Evolutionary conservation across 1,284 basidiomycete species (phyloP).

Genomic region (Fomitopsis betulina): DNA sequence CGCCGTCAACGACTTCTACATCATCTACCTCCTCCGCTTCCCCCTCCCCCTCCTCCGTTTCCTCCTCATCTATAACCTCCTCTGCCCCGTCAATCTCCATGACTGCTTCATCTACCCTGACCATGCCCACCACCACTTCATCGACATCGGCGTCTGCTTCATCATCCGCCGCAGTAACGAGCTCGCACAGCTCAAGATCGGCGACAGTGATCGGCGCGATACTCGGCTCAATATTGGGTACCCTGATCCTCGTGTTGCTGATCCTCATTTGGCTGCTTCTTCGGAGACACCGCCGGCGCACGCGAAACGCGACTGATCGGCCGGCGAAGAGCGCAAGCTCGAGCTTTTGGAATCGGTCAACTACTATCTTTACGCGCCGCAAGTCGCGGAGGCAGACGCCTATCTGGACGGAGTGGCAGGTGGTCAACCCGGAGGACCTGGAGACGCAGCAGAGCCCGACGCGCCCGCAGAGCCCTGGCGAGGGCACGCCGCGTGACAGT

Average conservation of each 20-base stretch:
- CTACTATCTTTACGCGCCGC: conserved; percentile 19
- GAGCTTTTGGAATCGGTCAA: conserved; percentile 28
- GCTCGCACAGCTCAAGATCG: conserved; percentile 23
- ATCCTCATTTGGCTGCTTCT: conserved; percentile 47
- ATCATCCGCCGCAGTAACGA: conserved; percentile 17
- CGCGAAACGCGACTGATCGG: conserved; percentile 9
- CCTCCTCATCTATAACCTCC: neutral
- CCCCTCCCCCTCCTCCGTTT: conserved; percentile 13
- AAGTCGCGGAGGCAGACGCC: conserved; percentile 28
- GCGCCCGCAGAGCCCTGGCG: conserved; percentile 39
- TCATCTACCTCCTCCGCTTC: conserved; percentile 17
- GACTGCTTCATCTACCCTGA: conserved; percentile 18
- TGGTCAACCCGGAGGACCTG: conserved; percentile 33
- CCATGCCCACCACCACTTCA: conserved; percentile 22
- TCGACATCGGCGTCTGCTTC: conserved; percentile 9
- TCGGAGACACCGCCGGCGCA: conserved; percentile 35
- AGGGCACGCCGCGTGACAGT: conserved; percentile 59
- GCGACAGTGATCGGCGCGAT: conserved; percentile 24
- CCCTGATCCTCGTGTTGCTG: conserved; percentile 42
- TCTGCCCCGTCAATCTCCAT: no score
- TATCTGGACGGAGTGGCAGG: conserved; percentile 52
- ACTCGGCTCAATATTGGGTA: conserved; percentile 34
- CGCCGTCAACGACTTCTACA: conserved; percentile 24
- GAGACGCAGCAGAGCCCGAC: conserved; percentile 15
- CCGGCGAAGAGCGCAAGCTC: conserved; percentile 21